A percentile compares a stretch with the other conserved stretches of the same genome.
phyloP scores from a whole-genome alignment of 2,329 filamentous ascomycete genomes.

The Hypoxylon sp. region DNA sequence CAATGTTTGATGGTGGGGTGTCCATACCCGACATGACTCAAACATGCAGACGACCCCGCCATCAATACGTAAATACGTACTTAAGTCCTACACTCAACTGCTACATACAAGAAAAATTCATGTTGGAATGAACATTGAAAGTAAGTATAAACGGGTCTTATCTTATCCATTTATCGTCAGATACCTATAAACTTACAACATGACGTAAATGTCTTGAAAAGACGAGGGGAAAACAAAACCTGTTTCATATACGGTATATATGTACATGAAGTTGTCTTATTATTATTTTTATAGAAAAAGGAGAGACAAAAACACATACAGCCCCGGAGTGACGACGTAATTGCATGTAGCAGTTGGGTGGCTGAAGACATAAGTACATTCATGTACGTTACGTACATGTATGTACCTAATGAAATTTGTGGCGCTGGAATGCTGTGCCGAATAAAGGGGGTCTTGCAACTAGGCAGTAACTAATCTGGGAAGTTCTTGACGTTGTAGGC shows the following conservation, averaged over 20 bases:
- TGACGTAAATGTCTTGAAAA: background rate
- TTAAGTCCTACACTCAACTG: background rate
- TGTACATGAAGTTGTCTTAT: too few relatives aligned
- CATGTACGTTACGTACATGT: background rate
- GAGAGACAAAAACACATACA: background rate
- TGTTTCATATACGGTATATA: too few relatives aligned
- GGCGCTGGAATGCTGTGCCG: slow-evolving; percentile 32
- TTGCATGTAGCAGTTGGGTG: slow-evolving; percentile 1
- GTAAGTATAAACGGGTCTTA: too few relatives aligned
- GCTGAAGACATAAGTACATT: slow-evolving; percentile 4
- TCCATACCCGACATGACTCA: background rate
- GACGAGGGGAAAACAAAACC: too few relatives aligned
- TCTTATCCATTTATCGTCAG: too few relatives aligned
- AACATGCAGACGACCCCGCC: background rate
- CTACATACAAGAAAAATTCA: too few relatives aligned
- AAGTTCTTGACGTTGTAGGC: slow-evolving; percentile 6
- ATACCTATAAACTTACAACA: background rate
- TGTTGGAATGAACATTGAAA: too few relatives aligned
- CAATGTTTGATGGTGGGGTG: slow-evolving; percentile 8
- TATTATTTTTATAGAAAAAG: too few relatives aligned
- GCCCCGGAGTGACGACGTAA: background rate
- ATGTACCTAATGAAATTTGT: slow-evolving; percentile 15
- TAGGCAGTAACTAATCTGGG: slow-evolving; percentile 3
- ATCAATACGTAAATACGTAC: too few relatives aligned
- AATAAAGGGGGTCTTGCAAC: slow-evolving; percentile 1